phyloP scores from a whole-genome alignment of 177 flowering plant genomes.

The Tripterygium wilfordii region DNA sequence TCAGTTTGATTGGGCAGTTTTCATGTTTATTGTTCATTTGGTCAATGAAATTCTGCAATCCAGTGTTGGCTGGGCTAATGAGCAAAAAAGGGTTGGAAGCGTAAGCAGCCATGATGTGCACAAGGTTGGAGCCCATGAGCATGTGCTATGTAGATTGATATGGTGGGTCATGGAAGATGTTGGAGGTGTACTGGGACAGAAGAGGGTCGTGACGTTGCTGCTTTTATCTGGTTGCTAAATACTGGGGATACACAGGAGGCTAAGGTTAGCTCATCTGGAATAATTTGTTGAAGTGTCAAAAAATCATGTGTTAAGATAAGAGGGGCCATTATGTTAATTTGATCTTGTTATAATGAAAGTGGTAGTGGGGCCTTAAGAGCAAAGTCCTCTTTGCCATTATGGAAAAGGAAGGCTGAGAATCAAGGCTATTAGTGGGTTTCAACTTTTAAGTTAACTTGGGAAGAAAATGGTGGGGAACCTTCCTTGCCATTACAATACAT shows the following conservation, averaged over 20 bases:
- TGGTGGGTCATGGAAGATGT: no score
- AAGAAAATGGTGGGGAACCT: conserved; percentile 22
- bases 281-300: conserved; percentile 12
- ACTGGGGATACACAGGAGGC: conserved; percentile 5
- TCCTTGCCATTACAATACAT: conserved; percentile 3
- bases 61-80: neutral
- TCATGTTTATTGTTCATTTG: neutral
- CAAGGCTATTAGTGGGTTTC: conserved; percentile 16
- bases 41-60: conserved; percentile 1
- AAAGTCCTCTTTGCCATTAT: conserved; percentile 4
- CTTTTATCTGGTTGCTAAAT: conserved; percentile 6
- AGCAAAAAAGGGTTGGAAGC: no score
- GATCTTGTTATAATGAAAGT: conserved; percentile 11
- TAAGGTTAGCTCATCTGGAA: no score
- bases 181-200: neutral
- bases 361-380: conserved; percentile 16
- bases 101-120: no score
- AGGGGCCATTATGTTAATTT: conserved; percentile 11
- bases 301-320: conserved; percentile 15
- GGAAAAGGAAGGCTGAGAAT: conserved; percentile 1
- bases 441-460: conserved; percentile 9
- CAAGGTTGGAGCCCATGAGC: no score
- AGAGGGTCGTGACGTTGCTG: conserved; percentile 2
- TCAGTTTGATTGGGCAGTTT: conserved; percentile 8
- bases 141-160: no score